These are phyloP conservation scores for Stephania cephalantha DNA, from an alignment of 164 flowering plant species.

Conservation along the genomic window DNA sequence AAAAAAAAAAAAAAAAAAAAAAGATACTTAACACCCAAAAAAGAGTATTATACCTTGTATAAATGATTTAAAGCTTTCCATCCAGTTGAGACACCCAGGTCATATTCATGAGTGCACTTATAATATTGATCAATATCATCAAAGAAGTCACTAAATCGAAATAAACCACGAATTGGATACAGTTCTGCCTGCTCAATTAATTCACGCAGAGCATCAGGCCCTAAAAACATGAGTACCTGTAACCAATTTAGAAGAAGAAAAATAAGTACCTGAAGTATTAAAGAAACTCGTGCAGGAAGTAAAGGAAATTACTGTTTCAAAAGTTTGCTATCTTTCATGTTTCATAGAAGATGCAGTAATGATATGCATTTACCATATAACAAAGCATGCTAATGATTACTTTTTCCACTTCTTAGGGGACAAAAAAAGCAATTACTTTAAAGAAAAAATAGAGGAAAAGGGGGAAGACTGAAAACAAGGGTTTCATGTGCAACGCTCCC, in stretches of 20 bases:
- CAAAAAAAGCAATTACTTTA: no score
- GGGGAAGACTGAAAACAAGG: no score
- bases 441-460: no score
- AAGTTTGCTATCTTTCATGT: no score
- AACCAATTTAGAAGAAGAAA: neutral
- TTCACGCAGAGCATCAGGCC: constrained; percentile 55
- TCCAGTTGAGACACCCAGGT: constrained; percentile 83
- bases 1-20: neutral
- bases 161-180: constrained; percentile 81
- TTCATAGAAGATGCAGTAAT: no score
- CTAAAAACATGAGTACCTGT: constrained; percentile 34
- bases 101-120: constrained; percentile 50
- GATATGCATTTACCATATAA: neutral
- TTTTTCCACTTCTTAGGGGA: no score
- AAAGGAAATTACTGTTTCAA: neutral
- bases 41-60: constrained; percentile 53
- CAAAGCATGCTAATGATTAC: no score
- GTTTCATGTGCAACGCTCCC: no score
- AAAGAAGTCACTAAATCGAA: constrained; percentile 63
- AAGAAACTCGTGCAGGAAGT: neutral
- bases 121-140: constrained; percentile 85
- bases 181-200: constrained; percentile 73
- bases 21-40: neutral
- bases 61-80: constrained; percentile 60
- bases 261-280: neutral